Percentiles rank a stretch among this genome's conserved stretches.
Conservation (phyloP, 129 eudicot genomes). For the Helichrysum umbraculigerum region DNA sequence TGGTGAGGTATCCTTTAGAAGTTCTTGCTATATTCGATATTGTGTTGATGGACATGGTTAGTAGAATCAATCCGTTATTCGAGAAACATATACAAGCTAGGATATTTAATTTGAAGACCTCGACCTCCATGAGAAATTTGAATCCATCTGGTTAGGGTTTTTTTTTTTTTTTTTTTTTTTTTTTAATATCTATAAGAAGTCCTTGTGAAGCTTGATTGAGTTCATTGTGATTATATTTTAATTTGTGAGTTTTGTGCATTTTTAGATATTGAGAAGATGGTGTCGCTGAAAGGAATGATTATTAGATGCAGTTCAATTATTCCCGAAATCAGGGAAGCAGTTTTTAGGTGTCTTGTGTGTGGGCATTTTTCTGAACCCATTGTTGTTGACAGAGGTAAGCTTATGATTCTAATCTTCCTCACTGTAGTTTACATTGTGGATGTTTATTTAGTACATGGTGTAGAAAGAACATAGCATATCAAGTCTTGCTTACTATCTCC, state of each 20-base stretch:
- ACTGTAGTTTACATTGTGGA: neutral
- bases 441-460: neutral
- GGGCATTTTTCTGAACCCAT: slow-evolving; percentile 83
- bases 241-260: slow-evolving; percentile 12
- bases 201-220: slow-evolving; percentile 61
- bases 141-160: slow-evolving; percentile 78
- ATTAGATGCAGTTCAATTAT: slow-evolving; percentile 20
- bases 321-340: slow-evolving; percentile 39
- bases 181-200: slow-evolving; percentile 8
- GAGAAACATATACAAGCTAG: slow-evolving; percentile 96
- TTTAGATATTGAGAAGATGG: slow-evolving; percentile 97
- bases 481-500: no score
- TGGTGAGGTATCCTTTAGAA: slow-evolving; percentile 89
- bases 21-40: slow-evolving; percentile 92
- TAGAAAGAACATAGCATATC: no score
- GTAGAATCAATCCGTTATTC: slow-evolving; percentile 56
- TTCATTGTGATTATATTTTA: slow-evolving; percentile 66
- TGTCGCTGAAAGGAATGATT: slow-evolving; percentile 91
- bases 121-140: slow-evolving; percentile 82
- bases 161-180: neutral
- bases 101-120: slow-evolving; percentile 66
- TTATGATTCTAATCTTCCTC: neutral
- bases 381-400: slow-evolving; percentile 81
- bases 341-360: slow-evolving; percentile 82
- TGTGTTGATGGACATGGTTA: slow-evolving; percentile 86